These are phyloP conservation scores for Phytophthora cactorum DNA, from an alignment of 352 stramenopile species.

Conservation along the genomic window DNA sequence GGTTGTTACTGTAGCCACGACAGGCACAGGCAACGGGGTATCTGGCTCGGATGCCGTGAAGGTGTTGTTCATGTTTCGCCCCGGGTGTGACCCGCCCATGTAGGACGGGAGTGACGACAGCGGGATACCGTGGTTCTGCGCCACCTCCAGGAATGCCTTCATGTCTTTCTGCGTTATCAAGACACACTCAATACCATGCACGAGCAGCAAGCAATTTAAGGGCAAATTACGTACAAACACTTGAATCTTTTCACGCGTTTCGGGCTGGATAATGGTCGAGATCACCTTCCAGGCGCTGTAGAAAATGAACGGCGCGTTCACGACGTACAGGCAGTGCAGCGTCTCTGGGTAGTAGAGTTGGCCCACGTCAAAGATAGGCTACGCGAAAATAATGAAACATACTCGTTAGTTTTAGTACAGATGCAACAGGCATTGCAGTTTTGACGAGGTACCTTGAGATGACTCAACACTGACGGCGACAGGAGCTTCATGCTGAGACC, in stretches of 20 bases:
- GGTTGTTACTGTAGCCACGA: not conserved
- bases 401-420: not conserved
- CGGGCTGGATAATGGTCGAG: constrained; percentile 65
- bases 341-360: constrained; percentile 87
- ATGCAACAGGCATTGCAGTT: not conserved
- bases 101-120: constrained; percentile 61
- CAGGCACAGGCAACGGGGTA: constrained; percentile 57
- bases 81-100: constrained; percentile 62
- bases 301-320: constrained; percentile 87
- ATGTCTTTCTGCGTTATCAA: constrained; percentile 53
- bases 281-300: constrained; percentile 87
- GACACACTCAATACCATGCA: constrained; percentile 1
- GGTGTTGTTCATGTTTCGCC: constrained; percentile 68
- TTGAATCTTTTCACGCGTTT: constrained; percentile 86
- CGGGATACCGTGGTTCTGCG: constrained; percentile 69
- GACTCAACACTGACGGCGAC: constrained; percentile 55
- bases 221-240: constrained; percentile 63
- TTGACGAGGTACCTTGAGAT: constrained; percentile 56
- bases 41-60: constrained; percentile 66
- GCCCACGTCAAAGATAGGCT: constrained; percentile 83
- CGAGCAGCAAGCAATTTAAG: not conserved
- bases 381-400: constrained; percentile 15
- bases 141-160: constrained; percentile 59
- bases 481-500: constrained; percentile 75
- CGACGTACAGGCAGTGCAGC: constrained; percentile 76